Evolutionary conservation across 371 early-diverging fungal genomes (phyloP).

Genomic region (Apophysomyces trapeziformis): DNA sequence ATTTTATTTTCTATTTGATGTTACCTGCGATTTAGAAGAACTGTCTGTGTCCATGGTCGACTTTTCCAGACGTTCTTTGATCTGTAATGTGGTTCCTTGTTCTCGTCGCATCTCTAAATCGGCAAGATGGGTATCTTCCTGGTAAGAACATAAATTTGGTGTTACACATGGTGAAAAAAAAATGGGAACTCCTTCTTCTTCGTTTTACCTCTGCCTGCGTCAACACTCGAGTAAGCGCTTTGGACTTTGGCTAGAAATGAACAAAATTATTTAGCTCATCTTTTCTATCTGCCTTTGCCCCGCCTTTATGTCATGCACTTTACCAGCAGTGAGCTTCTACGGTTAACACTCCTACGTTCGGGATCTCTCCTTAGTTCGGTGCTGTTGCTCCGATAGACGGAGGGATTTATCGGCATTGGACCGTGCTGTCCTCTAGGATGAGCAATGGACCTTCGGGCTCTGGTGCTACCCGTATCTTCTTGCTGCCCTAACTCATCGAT

Average conservation of each 20-base stretch:
- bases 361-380: slow-evolving; percentile 29
- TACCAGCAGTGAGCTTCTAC: slow-evolving; percentile 48
- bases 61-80: slow-evolving; percentile 24
- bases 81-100: slow-evolving; percentile 35
- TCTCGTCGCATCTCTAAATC: slow-evolving; percentile 53
- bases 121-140: slow-evolving; percentile 49
- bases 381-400: slow-evolving; percentile 15
- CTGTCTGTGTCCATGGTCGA: slow-evolving; percentile 21
- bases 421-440: neutral
- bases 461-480: neutral
- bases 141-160: neutral
- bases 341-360: slow-evolving; percentile 41
- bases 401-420: slow-evolving; percentile 4
- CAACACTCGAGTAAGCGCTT: slow-evolving; percentile 44
- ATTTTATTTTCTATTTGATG: neutral
- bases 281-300: too few relatives aligned
- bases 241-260: slow-evolving; percentile 41
- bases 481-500: slow-evolving; percentile 5
- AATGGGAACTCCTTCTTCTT: neutral
- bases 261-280: neutral
- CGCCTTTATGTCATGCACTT: neutral
- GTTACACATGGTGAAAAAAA: neutral
- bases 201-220: slow-evolving; percentile 44
- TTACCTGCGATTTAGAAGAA: slow-evolving; percentile 14
- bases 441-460: neutral